phyloP scores from a whole-genome alignment of 495 filamentous ascomycete species.

The Podospora sp. region DNA sequence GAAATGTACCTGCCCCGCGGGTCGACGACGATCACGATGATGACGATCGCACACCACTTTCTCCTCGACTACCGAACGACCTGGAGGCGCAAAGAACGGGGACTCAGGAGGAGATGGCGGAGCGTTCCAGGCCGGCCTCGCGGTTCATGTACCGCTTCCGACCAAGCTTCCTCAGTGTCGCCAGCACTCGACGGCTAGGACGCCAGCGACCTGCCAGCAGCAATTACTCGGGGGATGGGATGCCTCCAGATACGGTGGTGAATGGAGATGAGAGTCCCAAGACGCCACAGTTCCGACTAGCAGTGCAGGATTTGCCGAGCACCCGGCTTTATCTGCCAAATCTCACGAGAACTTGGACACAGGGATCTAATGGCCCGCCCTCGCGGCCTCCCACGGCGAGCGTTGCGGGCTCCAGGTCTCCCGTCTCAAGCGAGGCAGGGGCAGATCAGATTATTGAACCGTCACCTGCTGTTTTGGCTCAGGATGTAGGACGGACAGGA shows the following conservation, averaged over 20 bases:
- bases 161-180: constrained; percentile 37
- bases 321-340: constrained; percentile 46
- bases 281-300: constrained; percentile 41
- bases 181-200: constrained; percentile 28
- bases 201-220: constrained; percentile 33
- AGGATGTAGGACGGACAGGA: constrained; percentile 7
- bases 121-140: constrained; percentile 25
- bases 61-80: constrained; percentile 26
- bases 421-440: not conserved
- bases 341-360: constrained; percentile 40
- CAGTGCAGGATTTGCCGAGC: constrained; percentile 41
- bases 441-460: constrained; percentile 13
- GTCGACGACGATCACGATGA: constrained; percentile 22
- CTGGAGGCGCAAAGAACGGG: constrained; percentile 27
- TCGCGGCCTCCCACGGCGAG: constrained; percentile 20
- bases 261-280: constrained; percentile 44
- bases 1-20: not conserved
- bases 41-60: constrained; percentile 31
- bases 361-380: constrained; percentile 36
- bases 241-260: constrained; percentile 31
- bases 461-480: constrained; percentile 17
- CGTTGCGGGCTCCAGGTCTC: constrained; percentile 15
- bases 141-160: constrained; percentile 37
- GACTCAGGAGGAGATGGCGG: constrained; percentile 32
- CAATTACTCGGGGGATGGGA: constrained; percentile 33